Evolutionary conservation across 352 stramenopile species (phyloP).

Genomic region (Pythium brachiatum): DNA sequence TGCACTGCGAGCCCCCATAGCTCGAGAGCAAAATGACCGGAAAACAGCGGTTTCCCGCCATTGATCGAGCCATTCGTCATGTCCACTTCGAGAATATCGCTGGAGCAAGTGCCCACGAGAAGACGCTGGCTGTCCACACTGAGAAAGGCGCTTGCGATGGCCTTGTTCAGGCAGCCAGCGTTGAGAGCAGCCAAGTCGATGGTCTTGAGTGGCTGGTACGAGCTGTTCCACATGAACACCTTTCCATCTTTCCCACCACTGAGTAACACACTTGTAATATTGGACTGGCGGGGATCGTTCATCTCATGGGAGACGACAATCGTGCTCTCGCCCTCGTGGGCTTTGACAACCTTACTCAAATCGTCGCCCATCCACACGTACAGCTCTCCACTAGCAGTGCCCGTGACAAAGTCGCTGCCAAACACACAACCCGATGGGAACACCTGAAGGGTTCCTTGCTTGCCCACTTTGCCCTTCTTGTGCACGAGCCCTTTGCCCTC

Average conservation of each 20-base stretch:
- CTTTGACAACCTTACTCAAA: constrained; percentile 52
- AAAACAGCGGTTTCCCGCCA: constrained; percentile 41
- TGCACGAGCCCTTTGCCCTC: constrained; percentile 52
- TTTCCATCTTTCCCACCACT: constrained; percentile 75
- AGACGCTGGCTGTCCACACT: constrained; percentile 42
- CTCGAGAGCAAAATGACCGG: constrained; percentile 67
- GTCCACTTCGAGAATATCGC: constrained; percentile 85
- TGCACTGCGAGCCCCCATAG: constrained; percentile 83
- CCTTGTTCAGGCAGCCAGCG: constrained; percentile 33
- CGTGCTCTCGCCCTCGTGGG: constrained; percentile 52
- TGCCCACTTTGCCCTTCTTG: constrained; percentile 61
- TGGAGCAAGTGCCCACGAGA: constrained; percentile 84
- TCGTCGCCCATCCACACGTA: constrained; percentile 60
- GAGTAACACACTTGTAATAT: constrained; percentile 30
- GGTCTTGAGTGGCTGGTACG: constrained; percentile 69
- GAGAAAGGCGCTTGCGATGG: constrained; percentile 46
- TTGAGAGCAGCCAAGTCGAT: constrained; percentile 49
- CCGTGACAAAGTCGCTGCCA: constrained; percentile 48
- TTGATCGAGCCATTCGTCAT: constrained; percentile 36
- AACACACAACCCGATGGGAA: constrained; percentile 52
- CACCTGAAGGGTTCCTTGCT: constrained; percentile 48
- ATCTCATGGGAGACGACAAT: constrained; percentile 31
- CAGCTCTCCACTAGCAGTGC: constrained; percentile 47
- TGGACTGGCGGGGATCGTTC: background rate
- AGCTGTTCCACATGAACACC: constrained; percentile 60